Evolutionary conservation across 1,284 basidiomycete species (phyloP).

Genomic region (Ganoderma multipileum): DNA sequence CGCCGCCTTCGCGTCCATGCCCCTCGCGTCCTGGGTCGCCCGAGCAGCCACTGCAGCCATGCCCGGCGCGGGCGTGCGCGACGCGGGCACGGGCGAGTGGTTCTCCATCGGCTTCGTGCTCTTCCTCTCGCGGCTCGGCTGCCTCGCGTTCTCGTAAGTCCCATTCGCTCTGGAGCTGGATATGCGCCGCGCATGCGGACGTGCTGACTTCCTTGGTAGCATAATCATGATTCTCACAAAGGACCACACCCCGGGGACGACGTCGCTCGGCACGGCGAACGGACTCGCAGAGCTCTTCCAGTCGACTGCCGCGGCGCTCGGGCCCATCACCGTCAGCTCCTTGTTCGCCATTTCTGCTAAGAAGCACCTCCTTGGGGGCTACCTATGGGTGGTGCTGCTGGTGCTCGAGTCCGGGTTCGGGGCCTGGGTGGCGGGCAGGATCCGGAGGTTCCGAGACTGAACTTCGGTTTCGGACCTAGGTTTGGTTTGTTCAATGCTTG

Average conservation of each 20-base stretch:
- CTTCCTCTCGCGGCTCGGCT: constrained; percentile 42
- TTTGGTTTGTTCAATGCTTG: not conserved
- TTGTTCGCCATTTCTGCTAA: constrained; percentile 49
- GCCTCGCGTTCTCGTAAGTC: constrained; percentile 48
- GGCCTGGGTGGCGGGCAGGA: constrained; percentile 32
- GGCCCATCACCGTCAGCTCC: constrained; percentile 64
- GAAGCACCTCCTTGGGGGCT: constrained; percentile 43
- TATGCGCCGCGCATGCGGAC: not conserved
- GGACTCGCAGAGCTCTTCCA: constrained; percentile 69
- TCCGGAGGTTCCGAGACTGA: constrained; percentile 34
- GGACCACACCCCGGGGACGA: constrained; percentile 56
- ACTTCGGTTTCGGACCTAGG: not conserved
- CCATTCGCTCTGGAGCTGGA: too few relatives aligned
- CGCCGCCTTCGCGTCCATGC: constrained; percentile 43
- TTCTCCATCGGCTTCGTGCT: constrained; percentile 41
- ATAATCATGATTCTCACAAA: constrained; percentile 68
- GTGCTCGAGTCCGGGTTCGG: constrained; percentile 32
- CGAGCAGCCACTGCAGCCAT: constrained; percentile 9
- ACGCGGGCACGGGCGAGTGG: constrained; percentile 41
- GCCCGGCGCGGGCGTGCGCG: constrained; percentile 10
- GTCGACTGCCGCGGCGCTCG: constrained; percentile 59
- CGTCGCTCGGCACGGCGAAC: constrained; percentile 65
- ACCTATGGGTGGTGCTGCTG: constrained; percentile 47
- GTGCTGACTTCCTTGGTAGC: constrained; percentile 40
- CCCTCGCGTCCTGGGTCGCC: constrained; percentile 41